phyloP scores from a whole-genome alignment of 129 eudicot species.

The Logfia minima region DNA sequence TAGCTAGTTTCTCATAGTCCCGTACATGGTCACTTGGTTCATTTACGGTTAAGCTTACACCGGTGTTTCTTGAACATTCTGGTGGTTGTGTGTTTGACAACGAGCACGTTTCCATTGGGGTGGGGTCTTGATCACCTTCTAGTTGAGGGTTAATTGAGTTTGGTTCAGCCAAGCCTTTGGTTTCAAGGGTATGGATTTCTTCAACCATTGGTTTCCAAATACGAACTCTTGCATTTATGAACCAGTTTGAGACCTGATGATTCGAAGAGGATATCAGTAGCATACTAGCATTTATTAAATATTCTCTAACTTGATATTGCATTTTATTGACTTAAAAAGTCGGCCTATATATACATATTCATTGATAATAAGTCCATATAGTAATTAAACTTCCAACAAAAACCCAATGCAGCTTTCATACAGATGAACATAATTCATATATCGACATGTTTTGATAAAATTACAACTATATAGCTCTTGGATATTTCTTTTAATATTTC shows the following conservation, averaged over 20 bases:
- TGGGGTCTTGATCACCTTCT: conserved; percentile 29
- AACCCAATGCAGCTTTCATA: background rate
- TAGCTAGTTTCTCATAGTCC: conserved; percentile 57
- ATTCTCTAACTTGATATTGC: background rate
- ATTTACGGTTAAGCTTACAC: conserved; percentile 15
- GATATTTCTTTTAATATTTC: background rate
- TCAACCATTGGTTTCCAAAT: conserved; percentile 95
- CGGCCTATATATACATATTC: background rate
- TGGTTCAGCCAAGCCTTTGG: conserved; percentile 50
- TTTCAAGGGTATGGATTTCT: conserved; percentile 81
- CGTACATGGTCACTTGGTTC: conserved; percentile 27
- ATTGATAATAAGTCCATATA: no score
- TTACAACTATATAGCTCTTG: background rate
- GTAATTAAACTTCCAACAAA: no score
- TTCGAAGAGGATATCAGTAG: conserved; percentile 1
- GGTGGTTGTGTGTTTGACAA: conserved; percentile 35
- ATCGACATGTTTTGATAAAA: background rate
- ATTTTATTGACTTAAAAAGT: background rate
- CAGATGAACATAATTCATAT: background rate
- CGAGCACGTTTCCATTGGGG: conserved; percentile 25
- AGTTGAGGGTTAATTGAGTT: conserved; percentile 34
- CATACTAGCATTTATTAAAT: background rate
- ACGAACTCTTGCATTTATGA: conserved; percentile 80
- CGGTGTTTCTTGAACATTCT: conserved; percentile 33
- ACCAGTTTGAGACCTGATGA: conserved; percentile 88